Evolutionary conservation across 2,329 filamentous ascomycete species (phyloP), one percentile per base, ranked within the genome.

Genomic region (Bipolaris victoriae): DNA sequence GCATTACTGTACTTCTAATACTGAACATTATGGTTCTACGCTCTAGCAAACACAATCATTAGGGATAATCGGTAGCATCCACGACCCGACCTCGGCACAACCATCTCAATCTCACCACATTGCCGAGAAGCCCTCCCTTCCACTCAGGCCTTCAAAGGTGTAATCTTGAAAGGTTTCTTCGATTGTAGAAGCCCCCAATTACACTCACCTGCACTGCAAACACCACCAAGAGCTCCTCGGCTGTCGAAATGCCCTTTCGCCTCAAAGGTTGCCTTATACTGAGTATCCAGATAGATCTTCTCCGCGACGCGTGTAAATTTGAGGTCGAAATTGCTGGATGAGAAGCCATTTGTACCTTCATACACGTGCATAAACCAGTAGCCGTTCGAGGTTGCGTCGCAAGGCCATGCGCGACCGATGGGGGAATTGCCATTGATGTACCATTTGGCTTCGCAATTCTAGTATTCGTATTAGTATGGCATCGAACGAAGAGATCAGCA

Each of bases 371-470:
- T 65, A 2, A 53, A 48, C 69, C 68, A 73, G 35, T 70, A 68
- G 1, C 70, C 68, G 1, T 66, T 47, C 9, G 51, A 50, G 1
- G 57, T 40, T 1, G 56, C 20, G 22, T 70, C 68, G 48, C 68
- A 72, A 3, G 69, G 65, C 65, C 66, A 73, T 11, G 55, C 59
- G 20, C 63, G 68, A n/a, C 57, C 62, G 39, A 64, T 55, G 1
- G 62, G 64, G 3, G 44, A 60, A 26, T 68, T 66, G n/a, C 46
- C 49, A 3, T 26, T 35, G 0, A 18, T 48, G 18, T 64, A 64
- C 67, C 66, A 73, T 46, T 66, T 60, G 37, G 70, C 69, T 13
- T 52, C 35, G 57, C 69, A 73, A 50, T 70, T 69, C 61, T 64
- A 18, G 3, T 9, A 7, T 9, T 49, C n/a, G n/a, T 2, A 15